phyloP scores from a whole-genome alignment of 768 basidiomycete genomes.

The Auricularia cornea region DNA sequence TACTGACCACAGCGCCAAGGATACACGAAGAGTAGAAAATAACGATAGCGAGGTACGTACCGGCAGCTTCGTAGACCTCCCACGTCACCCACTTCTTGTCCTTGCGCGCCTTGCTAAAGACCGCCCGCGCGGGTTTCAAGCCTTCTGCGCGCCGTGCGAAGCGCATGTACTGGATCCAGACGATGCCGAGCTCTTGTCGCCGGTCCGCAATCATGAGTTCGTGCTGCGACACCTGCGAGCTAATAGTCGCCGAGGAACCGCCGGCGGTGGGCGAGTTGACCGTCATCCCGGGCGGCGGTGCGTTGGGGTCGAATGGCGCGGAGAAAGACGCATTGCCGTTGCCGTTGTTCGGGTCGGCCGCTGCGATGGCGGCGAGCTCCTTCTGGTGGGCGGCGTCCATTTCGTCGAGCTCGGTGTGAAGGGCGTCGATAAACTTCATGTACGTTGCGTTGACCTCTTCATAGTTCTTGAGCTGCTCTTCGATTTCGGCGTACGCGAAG shows the following conservation, averaged over 20 bases:
- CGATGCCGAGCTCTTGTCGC: slow-evolving; percentile 66
- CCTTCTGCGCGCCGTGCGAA: slow-evolving; percentile 86
- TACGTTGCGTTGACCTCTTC: slow-evolving; percentile 64
- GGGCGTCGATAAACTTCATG: slow-evolving; percentile 59
- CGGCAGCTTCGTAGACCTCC: slow-evolving; percentile 91
- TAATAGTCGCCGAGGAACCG: slow-evolving; percentile 17
- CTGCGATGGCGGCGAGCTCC: slow-evolving; percentile 7
- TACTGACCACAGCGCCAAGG: neutral
- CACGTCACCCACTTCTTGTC: slow-evolving; percentile 63
- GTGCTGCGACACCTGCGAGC: slow-evolving; percentile 27
- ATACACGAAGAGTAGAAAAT: neutral
- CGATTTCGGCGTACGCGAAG: slow-evolving; percentile 75
- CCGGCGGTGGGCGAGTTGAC: slow-evolving; percentile 4
- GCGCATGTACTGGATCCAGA: slow-evolving; percentile 80
- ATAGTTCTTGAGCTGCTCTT: slow-evolving; percentile 56
- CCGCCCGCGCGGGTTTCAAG: slow-evolving; percentile 61
- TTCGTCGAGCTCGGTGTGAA: slow-evolving; percentile 56
- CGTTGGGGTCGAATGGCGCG: slow-evolving; percentile 32
- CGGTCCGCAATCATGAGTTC: slow-evolving; percentile 38
- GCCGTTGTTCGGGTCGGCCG: neutral
- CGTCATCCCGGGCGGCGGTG: slow-evolving; percentile 12
- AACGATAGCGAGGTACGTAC: slow-evolving; percentile 32
- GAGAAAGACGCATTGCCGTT: slow-evolving; percentile 27
- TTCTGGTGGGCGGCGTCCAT: slow-evolving; percentile 34
- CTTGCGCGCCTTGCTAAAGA: slow-evolving; percentile 79